Evolutionary conservation across 2,329 filamentous ascomycete genomes (phyloP).

Genomic region (Aspergillus sp.): DNA sequence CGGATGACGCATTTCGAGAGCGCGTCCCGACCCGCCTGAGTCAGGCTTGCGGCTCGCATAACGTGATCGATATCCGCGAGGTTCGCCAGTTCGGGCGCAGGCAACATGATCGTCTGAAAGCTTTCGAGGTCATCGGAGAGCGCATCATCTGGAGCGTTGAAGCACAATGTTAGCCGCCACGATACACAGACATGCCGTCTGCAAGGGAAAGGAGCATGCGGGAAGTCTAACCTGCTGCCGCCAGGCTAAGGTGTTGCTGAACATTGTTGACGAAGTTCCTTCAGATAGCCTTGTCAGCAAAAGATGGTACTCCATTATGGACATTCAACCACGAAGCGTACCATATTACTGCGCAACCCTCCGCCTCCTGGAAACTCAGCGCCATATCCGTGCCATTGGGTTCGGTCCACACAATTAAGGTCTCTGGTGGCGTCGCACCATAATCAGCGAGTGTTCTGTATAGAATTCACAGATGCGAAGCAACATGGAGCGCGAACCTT

Average conservation of each 20-base stretch:
- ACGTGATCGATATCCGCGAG: conserved; percentile 79
- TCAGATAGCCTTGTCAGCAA: conserved; percentile 22
- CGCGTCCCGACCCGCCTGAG: conserved; percentile 75
- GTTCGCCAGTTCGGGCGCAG: conserved; percentile 75
- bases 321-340: conserved; percentile 42
- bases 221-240: conserved; percentile 55
- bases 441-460: conserved; percentile 16
- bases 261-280: conserved; percentile 91
- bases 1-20: conserved; percentile 82
- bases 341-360: conserved; percentile 92
- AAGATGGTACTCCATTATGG: conserved; percentile 9
- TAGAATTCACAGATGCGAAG: conserved; percentile 10
- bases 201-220: background rate
- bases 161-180: conserved; percentile 1
- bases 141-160: conserved; percentile 64
- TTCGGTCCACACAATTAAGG: conserved; percentile 97
- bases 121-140: conserved; percentile 85
- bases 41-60: conserved; percentile 75
- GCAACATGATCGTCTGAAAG: conserved; percentile 70
- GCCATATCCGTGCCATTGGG: conserved; percentile 92
- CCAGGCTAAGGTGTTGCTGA: conserved; percentile 68
- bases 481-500: conserved; percentile 60
- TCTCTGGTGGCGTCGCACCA: conserved; percentile 61
- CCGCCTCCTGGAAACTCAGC: conserved; percentile 94
- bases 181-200: background rate